Base-by-base conservation (phyloP, 2,329 filamentous ascomycete species). In the Mycosphaerella sp. region DNA sequence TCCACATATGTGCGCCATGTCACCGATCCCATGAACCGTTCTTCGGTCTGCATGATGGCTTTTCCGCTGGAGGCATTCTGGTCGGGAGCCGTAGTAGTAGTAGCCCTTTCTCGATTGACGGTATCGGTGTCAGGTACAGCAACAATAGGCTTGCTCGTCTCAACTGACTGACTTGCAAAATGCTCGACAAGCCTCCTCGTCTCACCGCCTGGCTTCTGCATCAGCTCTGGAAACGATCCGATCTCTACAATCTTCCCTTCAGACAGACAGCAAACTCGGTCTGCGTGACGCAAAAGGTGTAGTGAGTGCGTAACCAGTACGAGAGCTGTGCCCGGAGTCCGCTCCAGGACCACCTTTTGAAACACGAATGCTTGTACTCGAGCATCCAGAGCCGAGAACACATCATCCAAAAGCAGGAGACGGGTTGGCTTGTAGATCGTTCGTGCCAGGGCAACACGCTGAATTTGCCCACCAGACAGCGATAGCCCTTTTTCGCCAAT, bases 401-500 rank as follows among this genome's bases (percentile, higher is more conserved):
- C 37, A 37, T 52, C 50, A 13, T 52, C 50, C 14, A 52, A 8
- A 5, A 52, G 43, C 1, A 81, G 66, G 30, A 81, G 73, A 50
- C 79, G 76, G 3, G 77, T 73, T 55, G 80, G 68, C 61, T 79
- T 80, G 59, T 81, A 82, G 42, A 82, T 80, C 1, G 79, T 79
- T 41, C 90, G 79, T n/a, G 90, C 90, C 63, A 96, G 94, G 64
- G 94, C 95, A 57, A 95, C 75, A 8, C 90, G 81, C 68, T 94
- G 89, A 66, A 94, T 95, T 68, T 95, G 89, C 1, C 89, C 89
- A 47, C 90, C 89, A 10, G 87, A 94, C 2, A 95, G 85, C 0
- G 87, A 95, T 62, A 95, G 94, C 36, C 90, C 89, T 53, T 87
- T 82, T 68, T 95, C 90, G n/a, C 89, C 90, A 62, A 95, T 93